phyloP scores from a whole-genome alignment of 2,329 filamentous ascomycete species.

The Epichloe uncinata region DNA sequence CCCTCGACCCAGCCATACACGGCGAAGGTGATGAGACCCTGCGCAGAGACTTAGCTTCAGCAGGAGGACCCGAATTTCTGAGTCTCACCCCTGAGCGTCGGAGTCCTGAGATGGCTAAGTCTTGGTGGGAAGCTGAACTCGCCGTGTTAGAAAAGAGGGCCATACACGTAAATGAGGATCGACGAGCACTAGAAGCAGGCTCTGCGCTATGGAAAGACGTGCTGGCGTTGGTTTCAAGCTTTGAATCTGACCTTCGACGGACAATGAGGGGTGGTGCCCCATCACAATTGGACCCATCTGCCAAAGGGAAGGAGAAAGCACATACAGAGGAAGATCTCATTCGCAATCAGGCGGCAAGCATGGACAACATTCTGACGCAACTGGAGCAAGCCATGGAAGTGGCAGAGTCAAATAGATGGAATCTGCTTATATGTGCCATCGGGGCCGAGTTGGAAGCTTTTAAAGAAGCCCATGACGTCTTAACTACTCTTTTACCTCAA shows the following conservation, averaged over 20 bases:
- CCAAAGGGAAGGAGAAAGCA: conserved; percentile 19
- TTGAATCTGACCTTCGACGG: conserved; percentile 49
- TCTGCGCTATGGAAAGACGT: conserved; percentile 52
- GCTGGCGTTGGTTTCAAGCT: conserved; percentile 44
- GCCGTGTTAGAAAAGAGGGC: conserved; percentile 40
- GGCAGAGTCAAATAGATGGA: conserved; percentile 55
- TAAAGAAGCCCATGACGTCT: conserved; percentile 42
- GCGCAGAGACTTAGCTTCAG: conserved; percentile 12
- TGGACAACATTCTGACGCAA: conserved; percentile 41
- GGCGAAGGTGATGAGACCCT: conserved; percentile 7
- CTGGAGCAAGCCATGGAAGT: conserved; percentile 40
- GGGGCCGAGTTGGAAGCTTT: conserved; percentile 62
- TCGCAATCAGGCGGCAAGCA: conserved; percentile 35
- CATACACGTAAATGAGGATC: conserved; percentile 45
- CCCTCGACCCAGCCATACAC: conserved; percentile 35
- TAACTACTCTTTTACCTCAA: conserved; percentile 17
- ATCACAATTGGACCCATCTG: conserved; percentile 7
- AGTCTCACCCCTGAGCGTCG: conserved; percentile 49
- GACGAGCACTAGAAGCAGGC: conserved; percentile 53
- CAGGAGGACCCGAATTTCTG: conserved; percentile 40
- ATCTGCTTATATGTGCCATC: conserved; percentile 60
- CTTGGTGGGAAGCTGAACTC: conserved; percentile 57
- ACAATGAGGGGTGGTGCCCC: conserved; percentile 29
- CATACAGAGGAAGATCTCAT: conserved; percentile 25
- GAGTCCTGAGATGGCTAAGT: conserved; percentile 55